phyloP scores from a whole-genome alignment of 192 early-diverging fungal genomes.

The Backusella australiensis region DNA sequence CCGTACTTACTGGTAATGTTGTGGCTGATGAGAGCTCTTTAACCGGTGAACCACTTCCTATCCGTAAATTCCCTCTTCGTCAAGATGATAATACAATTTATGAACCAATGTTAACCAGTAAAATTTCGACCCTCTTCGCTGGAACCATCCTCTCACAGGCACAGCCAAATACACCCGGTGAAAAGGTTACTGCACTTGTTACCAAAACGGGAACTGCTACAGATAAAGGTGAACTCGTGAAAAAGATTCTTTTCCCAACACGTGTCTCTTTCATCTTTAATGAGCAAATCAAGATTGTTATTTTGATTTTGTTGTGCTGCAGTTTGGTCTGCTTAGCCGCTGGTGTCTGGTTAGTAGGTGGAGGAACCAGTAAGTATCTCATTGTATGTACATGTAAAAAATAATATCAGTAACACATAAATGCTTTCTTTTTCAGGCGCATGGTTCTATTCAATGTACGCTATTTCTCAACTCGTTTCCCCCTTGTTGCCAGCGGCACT shows the following conservation, averaged over 20 bases:
- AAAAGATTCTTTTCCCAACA: conserved; percentile 67
- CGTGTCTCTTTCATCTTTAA: conserved; percentile 64
- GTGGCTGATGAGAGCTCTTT: conserved; percentile 67
- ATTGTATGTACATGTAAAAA: not conserved
- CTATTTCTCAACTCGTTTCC: conserved; percentile 60
- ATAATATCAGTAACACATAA: not conserved
- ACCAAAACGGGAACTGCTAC: conserved; percentile 60
- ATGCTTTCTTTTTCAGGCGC: conserved; percentile 29
- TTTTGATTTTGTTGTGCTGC: conserved; percentile 55
- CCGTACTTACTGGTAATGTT: conserved; percentile 50
- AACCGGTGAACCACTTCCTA: conserved; percentile 66
- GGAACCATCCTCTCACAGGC: conserved; percentile 59
- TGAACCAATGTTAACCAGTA: conserved; percentile 30
- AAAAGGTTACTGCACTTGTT: conserved; percentile 47
- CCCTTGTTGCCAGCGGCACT: conserved; percentile 68
- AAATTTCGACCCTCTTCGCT: conserved; percentile 53
- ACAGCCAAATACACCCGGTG: conserved; percentile 19
- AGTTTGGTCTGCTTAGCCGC: conserved; percentile 45
- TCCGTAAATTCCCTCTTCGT: conserved; percentile 63
- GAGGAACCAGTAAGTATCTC: not conserved
- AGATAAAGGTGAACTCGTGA: conserved; percentile 60
- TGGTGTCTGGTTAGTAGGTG: conserved; percentile 37
- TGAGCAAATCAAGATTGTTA: conserved; percentile 70
- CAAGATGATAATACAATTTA: conserved; percentile 27
- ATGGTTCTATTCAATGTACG: conserved; percentile 71